These are phyloP conservation scores for Centrapalus pauciflorus DNA, from an alignment of 129 eudicot genomes.

Conservation along the genomic window DNA sequence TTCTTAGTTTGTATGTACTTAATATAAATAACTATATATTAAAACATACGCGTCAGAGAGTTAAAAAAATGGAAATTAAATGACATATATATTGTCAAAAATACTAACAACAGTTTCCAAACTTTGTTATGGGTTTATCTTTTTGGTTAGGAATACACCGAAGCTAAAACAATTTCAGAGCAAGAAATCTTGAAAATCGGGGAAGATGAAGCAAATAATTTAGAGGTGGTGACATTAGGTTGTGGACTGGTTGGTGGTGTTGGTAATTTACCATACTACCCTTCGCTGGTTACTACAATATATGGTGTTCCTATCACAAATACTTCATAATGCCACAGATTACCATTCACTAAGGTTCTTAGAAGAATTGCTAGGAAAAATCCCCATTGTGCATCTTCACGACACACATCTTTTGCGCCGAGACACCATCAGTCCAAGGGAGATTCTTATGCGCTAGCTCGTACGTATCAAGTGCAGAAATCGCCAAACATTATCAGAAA, in stretches of 20 bases:
- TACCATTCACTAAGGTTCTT: constrained; percentile 16
- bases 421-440: constrained; percentile 21
- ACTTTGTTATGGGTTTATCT: not conserved
- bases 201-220: constrained; percentile 4
- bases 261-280: constrained; percentile 15
- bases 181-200: constrained; percentile 35
- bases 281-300: constrained; percentile 15
- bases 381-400: constrained; percentile 45
- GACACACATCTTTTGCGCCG: constrained; percentile 53
- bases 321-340: not conserved
- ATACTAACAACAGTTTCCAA: too few species aligned
- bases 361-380: constrained; percentile 45
- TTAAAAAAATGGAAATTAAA: too few species aligned
- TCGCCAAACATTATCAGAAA: constrained; percentile 28
- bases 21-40: too few species aligned
- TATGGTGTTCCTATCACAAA: constrained; percentile 27
- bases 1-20: too few species aligned
- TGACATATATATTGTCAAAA: too few species aligned
- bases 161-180: constrained; percentile 34
- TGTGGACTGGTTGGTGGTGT: constrained; percentile 59
- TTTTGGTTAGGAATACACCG: constrained; percentile 20
- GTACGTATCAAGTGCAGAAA: constrained; percentile 30
- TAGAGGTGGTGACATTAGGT: constrained; percentile 38
- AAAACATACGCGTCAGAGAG: too few species aligned
- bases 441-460: constrained; percentile 45